These are phyloP conservation scores for Fusarium irregulare DNA, from an alignment of 2,329 filamentous ascomycete genomes.

Conservation along the genomic window DNA sequence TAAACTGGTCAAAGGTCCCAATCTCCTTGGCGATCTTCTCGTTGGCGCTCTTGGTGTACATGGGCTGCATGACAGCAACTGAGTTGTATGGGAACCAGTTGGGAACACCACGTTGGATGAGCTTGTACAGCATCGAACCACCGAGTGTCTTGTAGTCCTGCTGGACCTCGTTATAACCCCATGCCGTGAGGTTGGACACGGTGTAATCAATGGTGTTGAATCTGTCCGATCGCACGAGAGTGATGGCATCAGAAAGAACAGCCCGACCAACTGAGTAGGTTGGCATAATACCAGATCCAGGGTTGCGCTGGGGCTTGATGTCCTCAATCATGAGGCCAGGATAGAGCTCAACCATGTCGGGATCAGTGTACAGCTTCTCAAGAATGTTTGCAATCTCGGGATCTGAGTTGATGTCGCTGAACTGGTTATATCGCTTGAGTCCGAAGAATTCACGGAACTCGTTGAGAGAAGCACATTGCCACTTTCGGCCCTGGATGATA, in stretches of 20 bases:
- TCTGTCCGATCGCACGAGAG: constrained; percentile 68
- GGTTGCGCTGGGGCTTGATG: constrained; percentile 61
- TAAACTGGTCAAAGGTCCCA: constrained; percentile 50
- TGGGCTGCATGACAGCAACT: constrained; percentile 58
- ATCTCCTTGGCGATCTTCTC: constrained; percentile 53
- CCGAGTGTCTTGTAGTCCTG: constrained; percentile 51
- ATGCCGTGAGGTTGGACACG: constrained; percentile 55
- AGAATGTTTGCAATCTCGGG: constrained; percentile 66
- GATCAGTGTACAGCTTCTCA: constrained; percentile 69
- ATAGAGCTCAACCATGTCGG: constrained; percentile 76
- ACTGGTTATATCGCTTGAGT: constrained; percentile 65
- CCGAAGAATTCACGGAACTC: constrained; percentile 74
- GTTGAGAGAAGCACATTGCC: constrained; percentile 71
- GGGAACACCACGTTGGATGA: constrained; percentile 59
- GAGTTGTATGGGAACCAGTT: constrained; percentile 59
- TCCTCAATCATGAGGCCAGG: constrained; percentile 74
- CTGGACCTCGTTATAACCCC: constrained; percentile 54
- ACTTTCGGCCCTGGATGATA: constrained; percentile 70
- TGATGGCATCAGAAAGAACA: constrained; percentile 69
- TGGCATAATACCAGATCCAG: constrained; percentile 54
- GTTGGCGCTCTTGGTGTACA: constrained; percentile 58
- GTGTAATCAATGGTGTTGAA: constrained; percentile 67
- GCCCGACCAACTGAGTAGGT: constrained; percentile 66
- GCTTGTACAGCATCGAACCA: constrained; percentile 59
- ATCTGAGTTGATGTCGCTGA: constrained; percentile 69